Evolutionary conservation across 352 stramenopile genomes (phyloP).

Genomic region (Phytophthora ramorum): DNA sequence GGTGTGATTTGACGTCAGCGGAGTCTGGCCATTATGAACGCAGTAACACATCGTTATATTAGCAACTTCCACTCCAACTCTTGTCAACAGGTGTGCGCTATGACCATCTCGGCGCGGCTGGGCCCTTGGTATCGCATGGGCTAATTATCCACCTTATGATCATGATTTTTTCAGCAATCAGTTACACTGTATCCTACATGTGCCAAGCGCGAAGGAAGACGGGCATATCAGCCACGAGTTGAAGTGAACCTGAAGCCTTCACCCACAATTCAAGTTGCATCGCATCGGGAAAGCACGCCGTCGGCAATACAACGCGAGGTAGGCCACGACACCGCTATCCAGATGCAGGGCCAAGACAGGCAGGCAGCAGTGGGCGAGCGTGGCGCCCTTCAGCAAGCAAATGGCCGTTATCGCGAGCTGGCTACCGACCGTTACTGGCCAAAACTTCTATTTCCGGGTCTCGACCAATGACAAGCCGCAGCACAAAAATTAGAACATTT

Average conservation of each 20-base stretch:
- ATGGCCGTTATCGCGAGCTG: slow-evolving; percentile 6
- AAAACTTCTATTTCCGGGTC: slow-evolving; percentile 7
- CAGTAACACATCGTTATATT: background rate
- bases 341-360: slow-evolving; percentile 19
- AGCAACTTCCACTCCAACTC: background rate
- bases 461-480: slow-evolving; percentile 19
- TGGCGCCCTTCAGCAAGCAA: background rate
- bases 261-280: slow-evolving; percentile 13
- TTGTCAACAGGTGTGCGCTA: background rate
- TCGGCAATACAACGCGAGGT: too few relatives aligned
- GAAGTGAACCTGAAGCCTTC: slow-evolving; percentile 19
- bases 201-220: background rate
- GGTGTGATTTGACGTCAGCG: slow-evolving; percentile 29
- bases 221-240: slow-evolving; percentile 29
- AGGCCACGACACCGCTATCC: background rate
- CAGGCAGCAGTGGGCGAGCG: slow-evolving; percentile 1
- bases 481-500: slow-evolving; percentile 32
- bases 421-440: slow-evolving; percentile 17
- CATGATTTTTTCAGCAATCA: slow-evolving; percentile 12
- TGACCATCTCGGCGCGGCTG: slow-evolving; percentile 20
- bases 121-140: slow-evolving; percentile 18
- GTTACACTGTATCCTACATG: background rate
- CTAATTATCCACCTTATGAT: slow-evolving; percentile 7
- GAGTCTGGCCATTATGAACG: background rate
- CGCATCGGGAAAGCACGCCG: background rate